phyloP scores from a whole-genome alignment of 768 basidiomycete genomes.

The Strobilomyces dryophilus region DNA sequence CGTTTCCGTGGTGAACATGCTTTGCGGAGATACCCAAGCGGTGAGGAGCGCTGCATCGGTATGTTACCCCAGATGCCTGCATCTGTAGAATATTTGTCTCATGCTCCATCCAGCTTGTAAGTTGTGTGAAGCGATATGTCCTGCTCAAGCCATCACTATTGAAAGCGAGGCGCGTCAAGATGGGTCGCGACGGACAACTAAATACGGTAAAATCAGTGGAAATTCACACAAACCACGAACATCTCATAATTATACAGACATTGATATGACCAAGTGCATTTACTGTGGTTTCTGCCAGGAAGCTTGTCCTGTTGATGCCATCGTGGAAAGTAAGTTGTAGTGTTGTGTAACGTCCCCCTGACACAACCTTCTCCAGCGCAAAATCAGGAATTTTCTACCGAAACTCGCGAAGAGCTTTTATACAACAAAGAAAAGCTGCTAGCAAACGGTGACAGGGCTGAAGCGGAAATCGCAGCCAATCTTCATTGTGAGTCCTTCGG shows the following conservation, averaged over 20 bases:
- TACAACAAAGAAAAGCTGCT: conserved; percentile 99
- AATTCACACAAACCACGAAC: background rate
- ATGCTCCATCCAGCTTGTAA: conserved; percentile 73
- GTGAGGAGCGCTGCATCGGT: conserved; percentile 99
- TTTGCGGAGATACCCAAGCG: conserved; percentile 90
- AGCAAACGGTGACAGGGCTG: conserved; percentile 92
- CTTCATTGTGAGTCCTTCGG: conserved; percentile 53
- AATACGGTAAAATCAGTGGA: conserved; percentile 66
- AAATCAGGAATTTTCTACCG: conserved; percentile 97
- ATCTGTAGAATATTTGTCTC: conserved; percentile 5
- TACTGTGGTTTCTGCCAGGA: conserved; percentile 99
- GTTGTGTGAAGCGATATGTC: conserved; percentile 98
- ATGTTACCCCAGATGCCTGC: conserved; percentile 29
- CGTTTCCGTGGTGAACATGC: conserved; percentile 99
- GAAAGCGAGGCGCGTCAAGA: conserved; percentile 96
- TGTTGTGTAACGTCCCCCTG: conserved; percentile 5
- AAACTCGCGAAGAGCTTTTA: conserved; percentile 95
- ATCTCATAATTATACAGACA: conserved; percentile 49
- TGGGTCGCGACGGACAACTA: conserved; percentile 93
- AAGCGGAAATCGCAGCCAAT: conserved; percentile 97
- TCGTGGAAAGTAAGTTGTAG: conserved; percentile 84
- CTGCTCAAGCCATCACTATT: conserved; percentile 98
- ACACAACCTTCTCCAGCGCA: conserved; percentile 53
- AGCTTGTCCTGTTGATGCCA: conserved; percentile 98
- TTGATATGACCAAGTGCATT: conserved; percentile 99